These are phyloP conservation scores for Ganoderma leucocontextum DNA, from an alignment of 1,284 basidiomycete species.

Conservation along the genomic window DNA sequence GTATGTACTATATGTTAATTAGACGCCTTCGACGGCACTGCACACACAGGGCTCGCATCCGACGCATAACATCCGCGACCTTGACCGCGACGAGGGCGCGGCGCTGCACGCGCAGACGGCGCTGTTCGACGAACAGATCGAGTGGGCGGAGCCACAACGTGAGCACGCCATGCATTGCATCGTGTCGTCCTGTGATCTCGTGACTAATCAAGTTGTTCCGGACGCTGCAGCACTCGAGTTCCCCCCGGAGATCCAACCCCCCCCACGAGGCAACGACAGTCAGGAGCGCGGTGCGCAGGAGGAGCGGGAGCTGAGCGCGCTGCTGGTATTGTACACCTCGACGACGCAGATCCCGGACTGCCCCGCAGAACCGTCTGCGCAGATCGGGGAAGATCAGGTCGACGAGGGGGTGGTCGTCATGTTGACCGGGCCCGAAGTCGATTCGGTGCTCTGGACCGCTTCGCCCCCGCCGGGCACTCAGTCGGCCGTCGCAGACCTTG, in stretches of 20 bases:
- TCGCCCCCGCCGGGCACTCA: conserved; percentile 50
- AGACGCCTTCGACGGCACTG: conserved; percentile 40
- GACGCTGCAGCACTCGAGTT: conserved; percentile 64
- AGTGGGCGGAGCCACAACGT: conserved; percentile 83
- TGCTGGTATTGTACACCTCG: conserved; percentile 76
- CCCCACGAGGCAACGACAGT: conserved; percentile 68
- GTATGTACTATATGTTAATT: conserved; percentile 65
- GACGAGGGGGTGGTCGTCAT: conserved; percentile 69
- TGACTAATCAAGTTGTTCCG: conserved; percentile 25
- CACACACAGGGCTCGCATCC: conserved; percentile 68
- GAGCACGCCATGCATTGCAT: conserved; percentile 44
- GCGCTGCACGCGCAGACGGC: conserved; percentile 71
- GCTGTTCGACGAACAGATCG: conserved; percentile 81
- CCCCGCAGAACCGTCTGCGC: conserved; percentile 70
- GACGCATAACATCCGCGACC: conserved; percentile 76
- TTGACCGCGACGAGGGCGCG: conserved; percentile 85
- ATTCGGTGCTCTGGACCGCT: conserved; percentile 68
- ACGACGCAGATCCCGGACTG: conserved; percentile 75
- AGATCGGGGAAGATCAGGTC: conserved; percentile 71
- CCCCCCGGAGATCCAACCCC: conserved; percentile 59
- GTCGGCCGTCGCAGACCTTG: conserved; percentile 68
- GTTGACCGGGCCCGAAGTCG: conserved; percentile 73
- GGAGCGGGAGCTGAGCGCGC: conserved; percentile 77
- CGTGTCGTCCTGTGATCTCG: conserved; percentile 26
- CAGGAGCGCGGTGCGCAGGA: conserved; percentile 73